phyloP scores from a whole-genome alignment of 768 basidiomycete genomes.

The Tulasnella sp. region DNA sequence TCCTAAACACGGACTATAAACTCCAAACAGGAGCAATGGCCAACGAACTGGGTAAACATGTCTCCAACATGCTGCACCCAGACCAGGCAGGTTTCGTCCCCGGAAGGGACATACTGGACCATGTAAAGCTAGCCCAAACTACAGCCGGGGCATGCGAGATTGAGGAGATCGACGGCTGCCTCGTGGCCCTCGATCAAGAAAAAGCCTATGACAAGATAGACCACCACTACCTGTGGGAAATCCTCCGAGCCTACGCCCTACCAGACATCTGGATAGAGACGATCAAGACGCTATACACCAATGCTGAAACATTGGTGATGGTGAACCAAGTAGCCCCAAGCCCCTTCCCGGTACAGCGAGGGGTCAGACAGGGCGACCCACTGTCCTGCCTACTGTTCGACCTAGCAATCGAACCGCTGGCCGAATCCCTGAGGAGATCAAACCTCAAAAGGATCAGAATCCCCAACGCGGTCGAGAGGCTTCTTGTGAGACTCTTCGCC shows the following conservation, averaged over 20 bases:
- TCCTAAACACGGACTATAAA: slow-evolving; percentile 25
- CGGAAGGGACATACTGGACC: slow-evolving; percentile 19
- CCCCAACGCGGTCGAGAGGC: not conserved
- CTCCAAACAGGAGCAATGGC: slow-evolving; percentile 5
- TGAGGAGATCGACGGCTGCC: slow-evolving; percentile 1
- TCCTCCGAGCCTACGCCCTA: not conserved
- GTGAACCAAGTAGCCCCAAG: not conserved
- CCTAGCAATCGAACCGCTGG: slow-evolving; percentile 17
- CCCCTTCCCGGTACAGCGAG: not conserved
- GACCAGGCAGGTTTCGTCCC: slow-evolving; percentile 27
- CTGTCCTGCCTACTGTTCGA: slow-evolving; percentile 20
- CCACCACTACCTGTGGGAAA: slow-evolving; percentile 21
- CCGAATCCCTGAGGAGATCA: not conserved
- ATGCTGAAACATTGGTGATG: not conserved
- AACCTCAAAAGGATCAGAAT: slow-evolving; percentile 25
- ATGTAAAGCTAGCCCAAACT: not conserved
- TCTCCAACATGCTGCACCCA: not conserved
- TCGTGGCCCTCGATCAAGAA: slow-evolving; percentile 23
- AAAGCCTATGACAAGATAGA: slow-evolving; percentile 28
- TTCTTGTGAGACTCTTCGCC: slow-evolving; percentile 23
- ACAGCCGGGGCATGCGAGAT: not conserved
- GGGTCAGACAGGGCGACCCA: slow-evolving; percentile 23
- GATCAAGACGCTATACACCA: not conserved
- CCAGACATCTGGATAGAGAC: not conserved
- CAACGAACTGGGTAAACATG: not conserved